Evolutionary conservation across 371 early-diverging fungal species (phyloP).

Genomic region (Rhizopus delemar): DNA sequence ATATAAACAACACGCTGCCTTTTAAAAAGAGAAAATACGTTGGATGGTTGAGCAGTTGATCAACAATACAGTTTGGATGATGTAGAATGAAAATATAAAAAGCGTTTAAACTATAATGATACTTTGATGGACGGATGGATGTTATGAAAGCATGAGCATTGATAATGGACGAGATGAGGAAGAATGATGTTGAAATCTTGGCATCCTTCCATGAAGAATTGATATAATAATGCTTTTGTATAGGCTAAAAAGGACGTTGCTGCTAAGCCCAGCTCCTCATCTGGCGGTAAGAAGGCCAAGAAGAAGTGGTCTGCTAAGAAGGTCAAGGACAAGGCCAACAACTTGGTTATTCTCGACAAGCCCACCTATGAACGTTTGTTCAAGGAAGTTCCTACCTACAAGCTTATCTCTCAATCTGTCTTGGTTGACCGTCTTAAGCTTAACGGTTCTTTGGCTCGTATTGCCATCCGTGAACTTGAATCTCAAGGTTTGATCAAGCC

Average conservation of each 20-base stretch:
- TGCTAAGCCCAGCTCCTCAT: conserved; percentile 68
- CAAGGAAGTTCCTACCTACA: conserved; percentile 99
- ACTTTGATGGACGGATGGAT: conserved; percentile 11
- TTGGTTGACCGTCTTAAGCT: conserved; percentile 97
- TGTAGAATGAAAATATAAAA: neutral
- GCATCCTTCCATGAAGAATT: no score
- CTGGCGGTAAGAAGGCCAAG: conserved; percentile 88
- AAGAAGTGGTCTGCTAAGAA: conserved; percentile 97
- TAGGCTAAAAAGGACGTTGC: conserved; percentile 71
- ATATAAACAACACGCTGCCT: no score
- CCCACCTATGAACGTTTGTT: conserved; percentile 88
- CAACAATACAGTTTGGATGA: neutral
- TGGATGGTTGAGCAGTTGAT: neutral
- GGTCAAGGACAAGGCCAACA: conserved; percentile 97
- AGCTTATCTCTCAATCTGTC: conserved; percentile 95
- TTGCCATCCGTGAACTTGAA: conserved; percentile 91
- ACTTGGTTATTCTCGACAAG: conserved; percentile 91
- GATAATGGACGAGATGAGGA: no score
- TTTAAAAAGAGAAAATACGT: neutral
- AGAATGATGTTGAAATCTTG: no score
- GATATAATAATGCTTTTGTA: neutral
- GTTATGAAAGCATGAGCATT: no score
- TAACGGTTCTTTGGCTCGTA: conserved; percentile 95
- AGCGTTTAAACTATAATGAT: neutral
- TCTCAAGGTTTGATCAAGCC: conserved; percentile 88